Percentiles rank a stretch among this genome's conserved stretches.
Conservation (phyloP, 768 basidiomycete species). For the Trametopsis cervina region DNA sequence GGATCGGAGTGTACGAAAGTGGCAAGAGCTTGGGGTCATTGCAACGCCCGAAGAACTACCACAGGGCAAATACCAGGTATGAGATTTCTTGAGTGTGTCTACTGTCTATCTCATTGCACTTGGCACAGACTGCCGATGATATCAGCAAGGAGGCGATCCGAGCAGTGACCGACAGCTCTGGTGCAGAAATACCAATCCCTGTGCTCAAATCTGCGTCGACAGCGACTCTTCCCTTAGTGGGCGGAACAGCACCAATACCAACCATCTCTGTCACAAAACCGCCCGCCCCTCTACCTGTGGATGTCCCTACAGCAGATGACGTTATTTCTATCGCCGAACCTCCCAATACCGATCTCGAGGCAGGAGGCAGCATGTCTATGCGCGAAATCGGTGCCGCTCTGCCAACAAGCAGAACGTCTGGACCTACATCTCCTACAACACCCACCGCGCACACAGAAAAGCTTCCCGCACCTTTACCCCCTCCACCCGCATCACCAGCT, state of each 20-base stretch:
- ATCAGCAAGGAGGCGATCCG: conserved; percentile 17
- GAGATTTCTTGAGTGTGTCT: conserved; percentile 12
- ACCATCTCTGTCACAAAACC: conserved; percentile 61
- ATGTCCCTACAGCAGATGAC: conserved; percentile 50
- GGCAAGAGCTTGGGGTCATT: conserved; percentile 76
- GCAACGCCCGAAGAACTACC: conserved; percentile 31
- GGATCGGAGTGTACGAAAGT: conserved; percentile 79
- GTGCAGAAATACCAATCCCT: conserved; percentile 57
- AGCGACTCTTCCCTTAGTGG: conserved; percentile 19
- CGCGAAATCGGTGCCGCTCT: conserved; percentile 10
- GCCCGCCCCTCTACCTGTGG: conserved; percentile 64
- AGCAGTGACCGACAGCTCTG: conserved; percentile 21
- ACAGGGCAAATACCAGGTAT: conserved; percentile 44
- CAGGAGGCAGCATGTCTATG: conserved; percentile 13
- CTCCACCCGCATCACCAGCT: conserved; percentile 8
- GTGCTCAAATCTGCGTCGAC: conserved; percentile 29
- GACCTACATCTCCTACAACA: not conserved
- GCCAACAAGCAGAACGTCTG: not conserved
- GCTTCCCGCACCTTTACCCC: conserved; percentile 6
- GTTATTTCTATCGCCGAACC: conserved; percentile 3
- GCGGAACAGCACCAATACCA: conserved; percentile 30
- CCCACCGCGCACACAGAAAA: not conserved
- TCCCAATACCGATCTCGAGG: conserved; percentile 14
- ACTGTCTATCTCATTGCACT: not conserved
- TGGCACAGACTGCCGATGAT: conserved; percentile 37